phyloP scores from a whole-genome alignment of 1,284 basidiomycete genomes.

The Malassezia brasiliensis region DNA sequence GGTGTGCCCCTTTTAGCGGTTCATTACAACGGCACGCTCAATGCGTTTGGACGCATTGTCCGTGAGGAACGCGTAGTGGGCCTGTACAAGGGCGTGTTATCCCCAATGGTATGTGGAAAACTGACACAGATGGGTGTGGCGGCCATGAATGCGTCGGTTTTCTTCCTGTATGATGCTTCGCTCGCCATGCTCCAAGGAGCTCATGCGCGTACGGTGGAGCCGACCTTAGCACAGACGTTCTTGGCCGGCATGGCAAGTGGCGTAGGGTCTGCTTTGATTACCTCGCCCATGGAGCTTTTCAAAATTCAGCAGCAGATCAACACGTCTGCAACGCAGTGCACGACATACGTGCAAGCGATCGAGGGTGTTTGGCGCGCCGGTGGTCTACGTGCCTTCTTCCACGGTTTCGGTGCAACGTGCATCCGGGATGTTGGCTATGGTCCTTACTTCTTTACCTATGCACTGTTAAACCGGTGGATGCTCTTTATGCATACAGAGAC shows the following conservation, averaged over 20 bases:
- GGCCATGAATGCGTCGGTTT: conserved; percentile 43
- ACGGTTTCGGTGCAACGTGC: conserved; percentile 17
- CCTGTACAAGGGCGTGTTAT: conserved; percentile 26
- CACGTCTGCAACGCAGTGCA: not conserved
- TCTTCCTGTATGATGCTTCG: conserved; percentile 31
- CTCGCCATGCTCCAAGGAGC: conserved; percentile 19
- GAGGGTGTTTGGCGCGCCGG: conserved; percentile 15
- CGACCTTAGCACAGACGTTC: conserved; percentile 22
- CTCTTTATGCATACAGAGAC: not conserved
- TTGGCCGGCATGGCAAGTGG: conserved; percentile 32
- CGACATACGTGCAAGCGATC: not conserved
- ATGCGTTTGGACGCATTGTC: conserved; percentile 36
- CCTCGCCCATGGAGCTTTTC: conserved; percentile 35
- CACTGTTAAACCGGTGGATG: conserved; percentile 25
- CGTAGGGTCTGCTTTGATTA: conserved; percentile 31
- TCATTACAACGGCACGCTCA: conserved; percentile 18
- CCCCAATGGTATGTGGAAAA: conserved; percentile 4
- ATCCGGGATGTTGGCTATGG: conserved; percentile 31
- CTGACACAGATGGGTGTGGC: conserved; percentile 29
- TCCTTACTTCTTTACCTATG: conserved; percentile 37
- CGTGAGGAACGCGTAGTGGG: conserved; percentile 28
- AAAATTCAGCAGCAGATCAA: conserved; percentile 42
- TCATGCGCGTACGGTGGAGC: not conserved
- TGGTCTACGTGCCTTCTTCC: conserved; percentile 17
- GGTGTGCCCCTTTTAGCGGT: not conserved